Percentiles rank a stretch among this genome's conserved stretches.
phyloP scores from a whole-genome alignment of 257 asterid genomes.

The Fraxinus americana region DNA sequence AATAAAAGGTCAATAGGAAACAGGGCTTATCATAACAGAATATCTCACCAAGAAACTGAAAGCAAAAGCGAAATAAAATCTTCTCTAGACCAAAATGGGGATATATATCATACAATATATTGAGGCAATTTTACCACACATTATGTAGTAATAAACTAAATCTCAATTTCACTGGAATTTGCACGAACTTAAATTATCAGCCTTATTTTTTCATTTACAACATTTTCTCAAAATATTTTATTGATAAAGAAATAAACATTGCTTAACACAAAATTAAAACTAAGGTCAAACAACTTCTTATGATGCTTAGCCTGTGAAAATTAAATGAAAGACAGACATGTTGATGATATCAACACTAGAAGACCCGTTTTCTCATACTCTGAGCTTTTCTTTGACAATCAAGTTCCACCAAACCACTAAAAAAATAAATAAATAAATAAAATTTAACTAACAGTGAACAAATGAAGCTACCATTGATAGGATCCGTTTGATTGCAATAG shows the following conservation, averaged over 20 bases:
- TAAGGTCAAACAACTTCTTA: background rate
- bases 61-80: background rate
- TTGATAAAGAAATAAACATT: background rate
- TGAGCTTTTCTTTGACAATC: background rate
- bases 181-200: background rate
- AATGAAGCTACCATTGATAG: background rate
- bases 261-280: background rate
- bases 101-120: background rate
- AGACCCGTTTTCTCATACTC: slow-evolving; percentile 9
- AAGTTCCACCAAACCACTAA: background rate
- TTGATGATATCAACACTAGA: background rate
- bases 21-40: background rate
- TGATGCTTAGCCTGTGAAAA: background rate
- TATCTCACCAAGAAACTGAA: background rate
- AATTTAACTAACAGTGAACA: background rate
- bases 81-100: background rate
- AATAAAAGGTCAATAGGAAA: background rate
- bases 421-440: background rate
- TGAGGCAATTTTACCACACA: background rate
- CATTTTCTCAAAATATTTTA: background rate
- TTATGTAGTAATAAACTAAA: background rate
- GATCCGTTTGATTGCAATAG: too few species aligned
- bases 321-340: background rate
- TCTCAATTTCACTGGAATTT: background rate
- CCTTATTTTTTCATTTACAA: background rate